phyloP scores from a whole-genome alignment of 768 basidiomycete species.

The Suillus hirtellus region DNA sequence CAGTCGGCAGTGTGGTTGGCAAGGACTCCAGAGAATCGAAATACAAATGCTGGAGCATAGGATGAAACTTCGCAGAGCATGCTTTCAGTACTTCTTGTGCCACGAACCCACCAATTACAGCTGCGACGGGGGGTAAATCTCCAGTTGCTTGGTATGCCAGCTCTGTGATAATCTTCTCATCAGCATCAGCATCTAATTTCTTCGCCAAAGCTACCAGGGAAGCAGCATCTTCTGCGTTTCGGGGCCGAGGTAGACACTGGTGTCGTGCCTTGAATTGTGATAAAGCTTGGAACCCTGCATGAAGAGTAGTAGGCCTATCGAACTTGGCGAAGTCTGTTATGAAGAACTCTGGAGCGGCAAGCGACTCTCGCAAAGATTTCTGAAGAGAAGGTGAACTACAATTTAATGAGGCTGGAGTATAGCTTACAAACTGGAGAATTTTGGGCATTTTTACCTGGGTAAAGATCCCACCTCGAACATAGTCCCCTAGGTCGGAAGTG shows the following conservation, averaged over 20 bases:
- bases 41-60: conserved; percentile 92
- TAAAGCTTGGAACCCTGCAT: conserved; percentile 93
- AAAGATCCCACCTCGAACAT: conserved; percentile 89
- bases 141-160: conserved; percentile 90
- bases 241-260: conserved; percentile 74
- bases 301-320: conserved; percentile 86
- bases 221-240: conserved; percentile 79
- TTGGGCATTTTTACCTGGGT: conserved; percentile 99
- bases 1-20: conserved; percentile 71
- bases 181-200: conserved; percentile 69
- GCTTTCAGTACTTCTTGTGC: conserved; percentile 98
- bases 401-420: conserved; percentile 1
- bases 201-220: conserved; percentile 75
- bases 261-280: conserved; percentile 70
- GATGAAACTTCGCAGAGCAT: conserved; percentile 96
- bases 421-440: conserved; percentile 85
- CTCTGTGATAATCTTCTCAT: conserved; percentile 82
- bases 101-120: conserved; percentile 95
- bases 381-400: conserved; percentile 32
- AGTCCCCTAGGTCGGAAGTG: conserved; percentile 73
- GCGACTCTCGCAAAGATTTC: conserved; percentile 92
- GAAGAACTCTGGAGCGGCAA: conserved; percentile 81
- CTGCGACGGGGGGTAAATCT: conserved; percentile 85
- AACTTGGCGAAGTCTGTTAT: conserved; percentile 98
- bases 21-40: conserved; percentile 97